Conservation (phyloP, 768 basidiomycete species). For the Pisolithus microcarpus region DNA sequence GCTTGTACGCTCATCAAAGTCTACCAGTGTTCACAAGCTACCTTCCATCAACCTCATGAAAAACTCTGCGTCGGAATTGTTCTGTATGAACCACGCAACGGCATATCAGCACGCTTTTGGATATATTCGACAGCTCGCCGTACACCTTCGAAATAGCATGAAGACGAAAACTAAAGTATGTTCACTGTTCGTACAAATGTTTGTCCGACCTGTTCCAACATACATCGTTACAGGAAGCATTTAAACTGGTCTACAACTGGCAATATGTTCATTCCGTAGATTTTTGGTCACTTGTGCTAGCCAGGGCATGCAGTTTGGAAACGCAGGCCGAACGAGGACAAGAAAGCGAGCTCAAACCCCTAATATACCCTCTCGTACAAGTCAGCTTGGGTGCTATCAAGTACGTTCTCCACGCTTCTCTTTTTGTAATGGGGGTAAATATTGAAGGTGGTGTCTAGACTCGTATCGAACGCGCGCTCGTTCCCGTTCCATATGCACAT, state of each 20-base stretch:
- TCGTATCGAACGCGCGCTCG: constrained; percentile 85
- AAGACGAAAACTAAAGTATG: constrained; percentile 77
- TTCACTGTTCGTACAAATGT: constrained; percentile 1
- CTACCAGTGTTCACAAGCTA: constrained; percentile 79
- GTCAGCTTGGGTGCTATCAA: constrained; percentile 89
- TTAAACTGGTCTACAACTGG: constrained; percentile 97
- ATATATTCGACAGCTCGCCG: constrained; percentile 91
- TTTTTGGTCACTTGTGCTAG: constrained; percentile 90
- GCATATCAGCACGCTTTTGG: constrained; percentile 94
- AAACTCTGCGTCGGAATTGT: constrained; percentile 91
- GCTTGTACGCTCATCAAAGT: constrained; percentile 76
- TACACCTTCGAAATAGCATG: constrained; percentile 87
- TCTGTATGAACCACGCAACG: constrained; percentile 62
- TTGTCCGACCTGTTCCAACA: constrained; percentile 5
- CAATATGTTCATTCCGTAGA: constrained; percentile 94
- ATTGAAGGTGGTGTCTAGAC: constrained; percentile 38
- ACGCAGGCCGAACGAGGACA: constrained; percentile 42
- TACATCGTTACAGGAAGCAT: constrained; percentile 58
- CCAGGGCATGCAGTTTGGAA: constrained; percentile 65
- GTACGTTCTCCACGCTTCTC: constrained; percentile 38
- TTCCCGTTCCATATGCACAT: constrained; percentile 95
- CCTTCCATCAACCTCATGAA: constrained; percentile 96
- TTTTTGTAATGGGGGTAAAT: background rate
- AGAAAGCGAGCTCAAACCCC: constrained; percentile 75
- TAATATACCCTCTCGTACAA: constrained; percentile 94